These are phyloP conservation scores for Heliamphora exappendiculata DNA, from an alignment of 148 eudicot species.

Conservation along the genomic window DNA sequence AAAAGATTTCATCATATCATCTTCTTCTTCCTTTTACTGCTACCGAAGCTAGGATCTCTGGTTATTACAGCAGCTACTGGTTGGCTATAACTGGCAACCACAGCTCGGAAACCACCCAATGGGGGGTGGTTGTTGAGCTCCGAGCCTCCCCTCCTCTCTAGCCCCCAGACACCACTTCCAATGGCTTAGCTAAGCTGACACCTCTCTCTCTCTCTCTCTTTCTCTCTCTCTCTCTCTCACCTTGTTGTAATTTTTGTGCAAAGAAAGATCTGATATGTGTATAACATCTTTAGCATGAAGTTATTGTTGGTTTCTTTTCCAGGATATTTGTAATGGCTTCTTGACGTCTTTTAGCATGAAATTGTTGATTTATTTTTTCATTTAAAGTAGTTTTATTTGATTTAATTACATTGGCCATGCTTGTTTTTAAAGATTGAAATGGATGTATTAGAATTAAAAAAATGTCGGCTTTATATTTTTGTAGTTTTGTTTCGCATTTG, in stretches of 20 bases:
- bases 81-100: conserved; percentile 9
- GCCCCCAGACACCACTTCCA: neutral
- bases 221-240: neutral
- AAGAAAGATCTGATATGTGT: neutral
- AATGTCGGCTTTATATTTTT: neutral
- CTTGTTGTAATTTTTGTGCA: neutral
- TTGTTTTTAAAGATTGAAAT: no score
- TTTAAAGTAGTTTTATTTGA: neutral
- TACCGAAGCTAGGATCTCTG: neutral
- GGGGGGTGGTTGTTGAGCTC: conserved; percentile 11
- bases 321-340: neutral
- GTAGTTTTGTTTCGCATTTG: no score
- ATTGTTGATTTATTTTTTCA: neutral
- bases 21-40: neutral
- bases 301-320: neutral
- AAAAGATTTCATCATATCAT: no score
- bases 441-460: no score
- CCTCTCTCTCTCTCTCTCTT: neutral
- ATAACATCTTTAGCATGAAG: neutral
- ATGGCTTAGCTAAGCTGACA: neutral
- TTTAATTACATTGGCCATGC: no score
- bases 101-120: conserved; percentile 6
- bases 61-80: neutral
- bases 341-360: no score
- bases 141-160: neutral